Conservation (phyloP, 495 filamentous ascomycete genomes). For the Hypoxylon cercidicola region DNA sequence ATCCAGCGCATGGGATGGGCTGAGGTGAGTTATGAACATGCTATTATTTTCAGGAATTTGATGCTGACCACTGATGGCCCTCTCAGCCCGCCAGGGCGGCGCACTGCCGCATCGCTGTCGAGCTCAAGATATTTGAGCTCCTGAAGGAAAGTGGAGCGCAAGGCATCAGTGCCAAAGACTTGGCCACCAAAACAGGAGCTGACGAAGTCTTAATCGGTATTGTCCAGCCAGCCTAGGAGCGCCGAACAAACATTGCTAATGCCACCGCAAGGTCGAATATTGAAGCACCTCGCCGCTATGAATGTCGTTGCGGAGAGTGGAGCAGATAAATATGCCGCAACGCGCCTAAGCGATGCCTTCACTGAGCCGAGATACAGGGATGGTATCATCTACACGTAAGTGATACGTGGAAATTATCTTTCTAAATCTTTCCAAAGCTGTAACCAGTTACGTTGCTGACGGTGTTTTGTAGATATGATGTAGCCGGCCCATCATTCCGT, state of each 20-base stretch:
- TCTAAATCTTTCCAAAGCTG: no score
- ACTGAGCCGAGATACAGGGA: slow-evolving; percentile 43
- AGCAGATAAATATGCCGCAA: slow-evolving; percentile 56
- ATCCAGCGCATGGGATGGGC: slow-evolving; percentile 55
- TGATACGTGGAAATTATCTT: slow-evolving; percentile 15
- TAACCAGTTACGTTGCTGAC: slow-evolving; percentile 20
- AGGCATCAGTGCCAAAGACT: slow-evolving; percentile 37
- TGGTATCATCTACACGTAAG: slow-evolving; percentile 45
- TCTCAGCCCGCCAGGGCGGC: slow-evolving; percentile 51
- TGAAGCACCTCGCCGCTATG: slow-evolving; percentile 63
- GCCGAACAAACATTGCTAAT: neutral
- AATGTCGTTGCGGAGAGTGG: slow-evolving; percentile 58
- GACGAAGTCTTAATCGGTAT: slow-evolving; percentile 43
- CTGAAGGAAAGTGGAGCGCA: slow-evolving; percentile 41
- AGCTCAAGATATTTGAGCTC: slow-evolving; percentile 51
- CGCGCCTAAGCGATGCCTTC: slow-evolving; percentile 55
- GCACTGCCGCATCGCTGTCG: slow-evolving; percentile 49
- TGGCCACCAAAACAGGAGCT: slow-evolving; percentile 45
- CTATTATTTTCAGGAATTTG: neutral
- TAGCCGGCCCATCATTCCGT: slow-evolving; percentile 29
- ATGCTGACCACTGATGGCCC: neutral
- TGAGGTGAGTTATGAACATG: slow-evolving; percentile 42
- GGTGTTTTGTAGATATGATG: slow-evolving; percentile 20
- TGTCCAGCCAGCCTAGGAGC: neutral
- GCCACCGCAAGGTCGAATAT: slow-evolving; percentile 9